Percentiles rank a stretch among this genome's conserved stretches.
These are phyloP conservation scores for Crithidia acanthocephali DNA, from an alignment of 208 protist species.

Conservation along the genomic window DNA sequence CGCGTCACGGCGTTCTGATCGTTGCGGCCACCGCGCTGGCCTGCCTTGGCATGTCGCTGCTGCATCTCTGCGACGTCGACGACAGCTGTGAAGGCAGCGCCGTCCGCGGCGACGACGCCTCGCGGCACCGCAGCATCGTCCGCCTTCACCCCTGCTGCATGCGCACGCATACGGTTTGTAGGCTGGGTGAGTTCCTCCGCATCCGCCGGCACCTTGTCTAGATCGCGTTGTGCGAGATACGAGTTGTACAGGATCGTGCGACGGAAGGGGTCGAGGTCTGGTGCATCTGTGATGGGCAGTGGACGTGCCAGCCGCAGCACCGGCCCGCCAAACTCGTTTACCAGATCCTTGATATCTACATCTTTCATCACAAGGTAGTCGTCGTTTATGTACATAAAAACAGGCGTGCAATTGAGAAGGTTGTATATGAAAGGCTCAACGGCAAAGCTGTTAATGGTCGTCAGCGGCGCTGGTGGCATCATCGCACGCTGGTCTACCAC, in stretches of 20 bases:
- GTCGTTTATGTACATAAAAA: slow-evolving; percentile 24
- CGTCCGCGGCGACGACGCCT: background rate
- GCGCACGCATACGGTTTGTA: background rate
- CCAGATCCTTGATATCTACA: slow-evolving; percentile 15
- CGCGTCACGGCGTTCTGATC: background rate
- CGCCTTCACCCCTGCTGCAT: no score
- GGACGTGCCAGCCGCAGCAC: slow-evolving; percentile 9
- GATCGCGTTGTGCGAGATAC: slow-evolving; percentile 4
- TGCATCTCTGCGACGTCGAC: background rate
- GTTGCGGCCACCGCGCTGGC: background rate
- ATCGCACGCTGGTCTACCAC: slow-evolving; percentile 23
- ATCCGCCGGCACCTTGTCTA: background rate
- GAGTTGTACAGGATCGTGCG: slow-evolving; percentile 6
- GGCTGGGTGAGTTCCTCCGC: slow-evolving; percentile 5
- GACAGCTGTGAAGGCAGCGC: background rate
- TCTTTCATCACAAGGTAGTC: slow-evolving; percentile 28
- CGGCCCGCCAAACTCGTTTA: slow-evolving; percentile 13
- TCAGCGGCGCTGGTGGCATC: slow-evolving; percentile 7
- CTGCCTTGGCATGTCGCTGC: no score
- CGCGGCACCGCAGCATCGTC: background rate
- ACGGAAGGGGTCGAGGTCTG: slow-evolving; percentile 1
- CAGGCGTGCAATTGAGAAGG: slow-evolving; percentile 6
- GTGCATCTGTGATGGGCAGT: background rate
- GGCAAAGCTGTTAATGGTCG: slow-evolving; percentile 7
- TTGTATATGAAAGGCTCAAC: slow-evolving; percentile 20